phyloP scores from a whole-genome alignment of 1,139 yeast species.

The Scheffersomyces parashehatae region DNA sequence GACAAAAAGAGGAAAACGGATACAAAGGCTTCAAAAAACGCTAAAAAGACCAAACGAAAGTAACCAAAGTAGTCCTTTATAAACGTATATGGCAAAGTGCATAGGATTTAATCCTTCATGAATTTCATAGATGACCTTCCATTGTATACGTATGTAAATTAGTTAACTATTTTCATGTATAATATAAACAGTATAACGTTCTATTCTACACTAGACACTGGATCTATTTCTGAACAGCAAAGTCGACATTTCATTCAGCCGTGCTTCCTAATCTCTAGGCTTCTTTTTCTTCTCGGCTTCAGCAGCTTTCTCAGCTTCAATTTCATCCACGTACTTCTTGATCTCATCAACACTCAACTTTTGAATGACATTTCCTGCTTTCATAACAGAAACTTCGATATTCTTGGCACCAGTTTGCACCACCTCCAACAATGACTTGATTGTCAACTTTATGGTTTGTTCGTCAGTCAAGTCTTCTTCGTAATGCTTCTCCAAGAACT shows the following conservation, averaged over 20 bases:
- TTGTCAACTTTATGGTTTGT: slow-evolving; percentile 76
- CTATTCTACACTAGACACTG: too few species aligned
- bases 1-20: slow-evolving; percentile 24
- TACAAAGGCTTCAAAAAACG: slow-evolving; percentile 16
- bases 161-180: too few species aligned
- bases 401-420: slow-evolving; percentile 98
- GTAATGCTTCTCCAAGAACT: slow-evolving; percentile 90
- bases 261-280: slow-evolving; percentile 31
- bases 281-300: slow-evolving; percentile 85
- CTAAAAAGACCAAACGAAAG: slow-evolving; percentile 19
- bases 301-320: slow-evolving; percentile 88
- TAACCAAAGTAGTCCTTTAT: not conserved
- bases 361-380: slow-evolving; percentile 58
- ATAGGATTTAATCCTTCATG: too few species aligned
- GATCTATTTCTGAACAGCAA: too few species aligned
- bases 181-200: too few species aligned
- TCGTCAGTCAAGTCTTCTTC: slow-evolving; percentile 70
- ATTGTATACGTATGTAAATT: too few species aligned
- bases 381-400: slow-evolving; percentile 88
- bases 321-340: slow-evolving; percentile 72
- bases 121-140: too few species aligned
- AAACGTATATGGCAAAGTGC: too few species aligned
- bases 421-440: slow-evolving; percentile 87
- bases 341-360: slow-evolving; percentile 71
- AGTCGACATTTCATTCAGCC: too few species aligned